Evolutionary conservation across 129 eudicot genomes (phyloP), one percentile per base, ranked within the genome.

Genomic region (Saposhnikovia divaricata): DNA sequence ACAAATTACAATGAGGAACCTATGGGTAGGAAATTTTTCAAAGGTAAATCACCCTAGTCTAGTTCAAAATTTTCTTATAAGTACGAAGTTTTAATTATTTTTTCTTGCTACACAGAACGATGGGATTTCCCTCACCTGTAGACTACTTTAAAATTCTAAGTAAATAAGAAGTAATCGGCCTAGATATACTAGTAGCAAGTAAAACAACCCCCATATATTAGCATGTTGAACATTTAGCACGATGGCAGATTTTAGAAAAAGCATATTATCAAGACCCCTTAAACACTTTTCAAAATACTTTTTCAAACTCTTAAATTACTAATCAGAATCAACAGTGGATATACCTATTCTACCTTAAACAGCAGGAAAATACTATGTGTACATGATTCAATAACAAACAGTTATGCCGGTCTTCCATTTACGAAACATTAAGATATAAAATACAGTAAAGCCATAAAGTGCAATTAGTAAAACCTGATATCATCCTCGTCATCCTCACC

Each of bases 381-480:
- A 25, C 16, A 13, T 7, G 2, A 31, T 68, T 27, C 23, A 1
- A 31, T 27, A 66, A 31, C 9, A 68, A 68, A 13, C 42, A 31
- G 18, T 14, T 28, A 34, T 3, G 3, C 7, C 5, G 19, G 4
- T 31, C 23, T 14, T 68, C 38, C 73, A 68, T 68, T 28, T 68
- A 68, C 0, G 7, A 31, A 31, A 34, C 23, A 68, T 4, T 1
- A 28, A 11, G 2, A 28, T 28, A 31, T 3, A 11, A 25, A 65
- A 12, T 27, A 66, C 19, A 66, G 55, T 39, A 42, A 42, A 59
- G 13, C 27, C 27, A 5, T 1, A 55, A 39, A 9, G 65, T 34
- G 13, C 43, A 48, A 31, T 38, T 66, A 76, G 37, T 40, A 66
- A 39, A 53, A 94, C 98, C 90, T 90, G 68, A 85, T 88, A 65